Conservation (phyloP, 1,284 basidiomycete species). For the Ceratobasidium sp. region DNA sequence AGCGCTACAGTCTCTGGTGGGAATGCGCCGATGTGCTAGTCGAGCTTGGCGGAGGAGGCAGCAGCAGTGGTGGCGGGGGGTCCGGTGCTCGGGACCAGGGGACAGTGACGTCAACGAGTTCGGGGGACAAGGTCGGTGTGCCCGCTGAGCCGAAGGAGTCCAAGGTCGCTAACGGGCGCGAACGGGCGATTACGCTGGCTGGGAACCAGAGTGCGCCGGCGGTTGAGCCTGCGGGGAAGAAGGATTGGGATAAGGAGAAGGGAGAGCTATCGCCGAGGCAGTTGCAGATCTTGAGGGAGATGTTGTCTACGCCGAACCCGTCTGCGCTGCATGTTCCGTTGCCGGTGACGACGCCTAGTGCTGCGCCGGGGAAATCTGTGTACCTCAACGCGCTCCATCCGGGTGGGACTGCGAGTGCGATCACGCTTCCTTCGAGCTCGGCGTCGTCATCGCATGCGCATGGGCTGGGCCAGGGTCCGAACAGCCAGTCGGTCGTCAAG, state of each 20-base stretch:
- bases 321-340: conserved; percentile 44
- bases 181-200: conserved; percentile 77
- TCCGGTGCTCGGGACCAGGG: not conserved
- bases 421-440: conserved; percentile 72
- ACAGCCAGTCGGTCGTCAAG: conserved; percentile 9
- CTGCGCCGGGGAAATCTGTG: not conserved
- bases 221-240: conserved; percentile 28
- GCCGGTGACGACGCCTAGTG: not conserved
- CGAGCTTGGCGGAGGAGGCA: conserved; percentile 74
- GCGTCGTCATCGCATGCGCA: conserved; percentile 39
- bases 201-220: conserved; percentile 58
- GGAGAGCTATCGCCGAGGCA: conserved; percentile 74
- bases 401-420: conserved; percentile 71
- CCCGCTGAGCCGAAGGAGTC: not conserved
- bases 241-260: conserved; percentile 61
- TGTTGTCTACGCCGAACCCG: conserved; percentile 64
- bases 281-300: conserved; percentile 65
- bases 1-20: conserved; percentile 81
- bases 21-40: conserved; percentile 90
- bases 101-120: not conserved
- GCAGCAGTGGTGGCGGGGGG: conserved; percentile 39
- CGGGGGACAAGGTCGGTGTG: conserved; percentile 4
- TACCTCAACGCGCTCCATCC: conserved; percentile 42
- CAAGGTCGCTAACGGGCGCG: conserved; percentile 52
- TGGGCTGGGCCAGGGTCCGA: conserved; percentile 5